A percentile compares a stretch with the other conserved stretches of the same genome.
Conservation (phyloP, 2,329 filamentous ascomycete species). For the Phialemonium atrogriseum region DNA sequence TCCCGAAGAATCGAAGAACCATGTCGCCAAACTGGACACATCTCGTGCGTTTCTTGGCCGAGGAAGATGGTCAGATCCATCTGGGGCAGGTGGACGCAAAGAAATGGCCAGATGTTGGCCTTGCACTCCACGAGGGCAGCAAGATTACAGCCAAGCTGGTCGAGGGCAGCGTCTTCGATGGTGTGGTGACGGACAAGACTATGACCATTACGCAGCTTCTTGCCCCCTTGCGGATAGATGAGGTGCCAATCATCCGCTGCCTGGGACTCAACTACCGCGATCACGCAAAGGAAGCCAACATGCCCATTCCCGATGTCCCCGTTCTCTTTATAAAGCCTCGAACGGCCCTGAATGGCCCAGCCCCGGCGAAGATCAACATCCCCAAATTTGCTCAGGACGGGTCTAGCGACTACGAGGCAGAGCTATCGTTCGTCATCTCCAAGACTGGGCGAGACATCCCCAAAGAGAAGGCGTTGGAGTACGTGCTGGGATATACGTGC, state of each 20-base stretch:
- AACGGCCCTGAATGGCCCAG: slow-evolving; percentile 3
- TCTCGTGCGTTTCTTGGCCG: too few species aligned
- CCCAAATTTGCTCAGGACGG: slow-evolving; percentile 1
- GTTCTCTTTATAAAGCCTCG: slow-evolving; percentile 20
- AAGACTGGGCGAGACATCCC: slow-evolving; percentile 3
- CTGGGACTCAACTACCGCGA: slow-evolving; percentile 7
- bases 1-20: too few species aligned
- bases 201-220: slow-evolving; percentile 4
- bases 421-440: slow-evolving; percentile 3
- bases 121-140: too few species aligned
- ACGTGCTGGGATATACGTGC: slow-evolving; percentile 3
- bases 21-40: too few species aligned
- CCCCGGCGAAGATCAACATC: slow-evolving; percentile 1
- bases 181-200: too few species aligned
- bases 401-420: slow-evolving; percentile 4
- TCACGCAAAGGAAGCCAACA: slow-evolving; percentile 6
- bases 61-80: too few species aligned
- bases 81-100: too few species aligned
- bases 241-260: slow-evolving; percentile 3
- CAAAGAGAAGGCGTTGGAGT: slow-evolving; percentile 1
- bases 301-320: slow-evolving; percentile 16
- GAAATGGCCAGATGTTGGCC: too few species aligned
- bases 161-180: too few species aligned
- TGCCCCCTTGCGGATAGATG: slow-evolving; percentile 4
- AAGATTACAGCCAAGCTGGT: too few species aligned